Evolutionary conservation across 2,329 filamentous ascomycete species (phyloP), one percentile per base, ranked within the genome.

Genomic region (Huntiella abstrusa): DNA sequence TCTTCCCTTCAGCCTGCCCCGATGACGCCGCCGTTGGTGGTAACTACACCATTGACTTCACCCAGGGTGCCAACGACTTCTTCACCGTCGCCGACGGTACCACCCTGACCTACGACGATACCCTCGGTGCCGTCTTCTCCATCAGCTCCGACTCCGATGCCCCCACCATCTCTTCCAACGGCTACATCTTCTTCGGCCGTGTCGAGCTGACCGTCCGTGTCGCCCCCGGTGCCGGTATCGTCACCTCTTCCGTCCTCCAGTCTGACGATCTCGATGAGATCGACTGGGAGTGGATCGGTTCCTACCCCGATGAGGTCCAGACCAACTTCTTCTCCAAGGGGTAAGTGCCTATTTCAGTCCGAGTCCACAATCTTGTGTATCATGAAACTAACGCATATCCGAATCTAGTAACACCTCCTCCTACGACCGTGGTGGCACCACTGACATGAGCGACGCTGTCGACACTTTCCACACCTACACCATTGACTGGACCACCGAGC

Each of bases 131-230:
- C 51, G 59, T 64, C 52, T 75, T 75, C 63, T 71, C 73, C 55
- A 95, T 95, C 64, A 72, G 70, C 33, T 66, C 73, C 43, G 71
- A 75, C 52, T 67, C 59, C 10, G 71, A 85, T 44, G 75, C 72
- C 42, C 79, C 84, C 34, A 84, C 81, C 33, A 84, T 93, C 61
- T 70, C 69, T 56, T 74, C 73, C 48, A 70, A 77, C 57, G 87
- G 86, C 72, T 96, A 93, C 70, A 84, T 98, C 61, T 95, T 96
- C 83, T 96, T 94, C 61, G 91, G 91, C 52, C 78, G 78, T 57
- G 74, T 95, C 55, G 82, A 92, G 46, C 75, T 85, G 51, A 75
- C 73, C 28, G 66, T 93, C 57, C 80, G 86, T 62, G 80, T 82
- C 35, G 80, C 91, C 19, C 72, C 80, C 3, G 91, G 88, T 38